Base-by-base conservation (phyloP, 306 rosid genomes). In the Malus asiatica region DNA sequence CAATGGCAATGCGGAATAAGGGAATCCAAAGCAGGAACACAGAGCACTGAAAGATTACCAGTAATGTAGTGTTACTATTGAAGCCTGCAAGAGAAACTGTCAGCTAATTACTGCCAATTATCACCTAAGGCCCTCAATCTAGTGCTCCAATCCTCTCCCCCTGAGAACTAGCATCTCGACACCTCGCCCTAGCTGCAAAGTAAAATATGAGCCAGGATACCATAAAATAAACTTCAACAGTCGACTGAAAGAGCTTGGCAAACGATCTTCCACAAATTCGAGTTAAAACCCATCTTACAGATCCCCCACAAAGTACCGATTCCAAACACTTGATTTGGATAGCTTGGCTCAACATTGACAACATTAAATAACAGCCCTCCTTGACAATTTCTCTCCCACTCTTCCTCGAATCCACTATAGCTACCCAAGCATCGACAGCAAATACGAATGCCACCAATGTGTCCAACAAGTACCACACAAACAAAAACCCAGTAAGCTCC, bases 381-480 rank as follows among this genome's bases (percentile, higher is more conserved):
- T 88, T 90, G 64, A 96, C 84, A 68, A 96, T 89, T 86, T 96
- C 99, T 76, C 86, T 89, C n/a, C 93, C 96, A 63, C 87, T 93
- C 88, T 87, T 88, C 88, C 98, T 88, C 0, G 96, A 77, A 68
- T 96, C 99, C 79, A 86, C 94, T 8, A 96, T 88, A 65, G 97
- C 96, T 86, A 96, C 88, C 97, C 97, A 96, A 19, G 97, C 93
- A 86, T 93, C 97, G n/a, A 93, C 89, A 8, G 98, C 83, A 48
- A 96, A 96, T 44, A 96, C 46, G 61, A 96, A 90, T 6, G 88
- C 93, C 74, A 91, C 93, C 71, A 90, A 71, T 1, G 97, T 87
- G 82, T 96, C 98, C 13, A 88, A 66, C 44, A 93, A 59, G 83
- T 86, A 82, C 98, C 99, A 96, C 15, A 91, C 72, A 2, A 93